Evolutionary conservation across 2,329 filamentous ascomycete genomes (phyloP), one percentile per base, ranked within the genome.

Genomic region (Fusarium pilosicola): DNA sequence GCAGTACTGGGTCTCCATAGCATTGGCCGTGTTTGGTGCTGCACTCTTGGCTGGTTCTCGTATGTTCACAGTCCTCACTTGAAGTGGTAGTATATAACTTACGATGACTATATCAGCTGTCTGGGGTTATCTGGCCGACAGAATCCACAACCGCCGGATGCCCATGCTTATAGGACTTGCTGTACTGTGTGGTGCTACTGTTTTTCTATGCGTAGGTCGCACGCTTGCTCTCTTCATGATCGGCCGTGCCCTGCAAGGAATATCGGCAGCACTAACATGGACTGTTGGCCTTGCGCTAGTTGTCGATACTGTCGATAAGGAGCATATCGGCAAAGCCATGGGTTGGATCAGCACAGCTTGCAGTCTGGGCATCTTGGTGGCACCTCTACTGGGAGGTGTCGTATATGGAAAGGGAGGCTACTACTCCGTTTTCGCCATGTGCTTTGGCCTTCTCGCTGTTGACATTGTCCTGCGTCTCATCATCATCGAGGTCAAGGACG

Each of bases 1-100:
- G 46, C 81, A 82, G 63, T 79, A 80, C 48, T 82, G 81, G 81
- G 76, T 81, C n/a, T 81, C 81, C 14, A 76, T 82, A 62, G 80
- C 80, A 32, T 73, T 82, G 56, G 80, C 81, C 11, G 78, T 81
- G 18, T 82, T 77, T 65, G 81, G 79, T 26, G 79, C 76, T 32
- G 76, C 81, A 24, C 74, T 82, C 14, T 63, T 82, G 24, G 65
- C 70, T 22, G 74, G 78, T 15, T 80, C 81, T 30, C 81, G 80
- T 82, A 75, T 32, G 67, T 79, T 74, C 30, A 38, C 26, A 5
- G 22, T 41, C 51, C 34, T 52, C 44, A 20, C 34, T n/a, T 49
- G 22, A 45, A 32, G n/a, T 46, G 3, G 45, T 32, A 34, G 38
- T 20, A 34, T 17, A 52, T 58, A 41, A 30, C 70, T 55, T 22